phyloP scores from a whole-genome alignment of 1,284 basidiomycete genomes.

The Porodaedalea pini region DNA sequence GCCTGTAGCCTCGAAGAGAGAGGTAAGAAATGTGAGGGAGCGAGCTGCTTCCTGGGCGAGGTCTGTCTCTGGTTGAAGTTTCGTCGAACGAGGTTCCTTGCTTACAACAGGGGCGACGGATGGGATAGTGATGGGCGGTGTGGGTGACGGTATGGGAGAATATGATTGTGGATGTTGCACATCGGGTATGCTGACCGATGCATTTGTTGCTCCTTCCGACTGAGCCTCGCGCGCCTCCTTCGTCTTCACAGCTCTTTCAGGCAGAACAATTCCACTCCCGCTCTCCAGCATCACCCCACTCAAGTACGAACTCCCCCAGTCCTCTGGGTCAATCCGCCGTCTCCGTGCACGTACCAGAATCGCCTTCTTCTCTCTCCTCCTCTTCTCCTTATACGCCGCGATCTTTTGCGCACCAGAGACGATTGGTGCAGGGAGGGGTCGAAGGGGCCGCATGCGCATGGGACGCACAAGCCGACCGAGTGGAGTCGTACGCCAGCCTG shows the following conservation, averaged over 20 bases:
- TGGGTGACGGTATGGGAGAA: constrained; percentile 6
- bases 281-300: constrained; percentile 61
- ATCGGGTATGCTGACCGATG: neutral
- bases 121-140: constrained; percentile 1
- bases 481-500: constrained; percentile 64
- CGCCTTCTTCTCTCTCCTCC: constrained; percentile 26
- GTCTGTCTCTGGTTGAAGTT: constrained; percentile 26
- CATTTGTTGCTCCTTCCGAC: constrained; percentile 15
- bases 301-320: constrained; percentile 62
- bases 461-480: constrained; percentile 63
- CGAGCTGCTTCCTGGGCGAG: constrained; percentile 44
- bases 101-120: neutral
- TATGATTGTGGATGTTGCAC: neutral
- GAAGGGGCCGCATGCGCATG: constrained; percentile 62
- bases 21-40: constrained; percentile 46
- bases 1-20: constrained; percentile 45
- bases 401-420: constrained; percentile 7
- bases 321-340: constrained; percentile 61
- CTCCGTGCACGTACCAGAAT: constrained; percentile 46
- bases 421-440: constrained; percentile 42
- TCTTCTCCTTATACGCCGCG: constrained; percentile 3
- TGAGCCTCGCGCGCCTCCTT: constrained; percentile 11
- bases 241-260: neutral
- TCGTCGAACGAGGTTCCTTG: neutral
- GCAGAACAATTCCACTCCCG: constrained; percentile 23